These are phyloP conservation scores for Fusarium pseudoanthophilum DNA, from an alignment of 2,329 filamentous ascomycete species.

Conservation along the genomic window DNA sequence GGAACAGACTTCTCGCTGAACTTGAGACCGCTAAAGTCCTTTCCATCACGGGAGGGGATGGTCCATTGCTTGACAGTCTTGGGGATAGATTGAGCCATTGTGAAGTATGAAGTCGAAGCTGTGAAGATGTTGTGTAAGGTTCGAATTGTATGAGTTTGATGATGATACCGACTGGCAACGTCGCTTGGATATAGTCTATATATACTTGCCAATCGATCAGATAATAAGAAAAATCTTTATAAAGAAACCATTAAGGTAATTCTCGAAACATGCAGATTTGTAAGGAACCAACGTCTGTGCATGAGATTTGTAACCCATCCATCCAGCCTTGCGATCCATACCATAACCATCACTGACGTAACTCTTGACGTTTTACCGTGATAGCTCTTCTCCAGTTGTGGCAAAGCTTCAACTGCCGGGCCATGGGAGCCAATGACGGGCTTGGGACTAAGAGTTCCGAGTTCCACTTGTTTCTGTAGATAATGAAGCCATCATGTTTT, in stretches of 20 bases:
- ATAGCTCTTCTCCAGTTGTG: constrained; percentile 5
- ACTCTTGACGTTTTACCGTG: constrained; percentile 25
- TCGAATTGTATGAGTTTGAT: neutral
- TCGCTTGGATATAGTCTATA: constrained; percentile 6
- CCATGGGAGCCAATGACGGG: constrained; percentile 18
- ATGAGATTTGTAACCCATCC: constrained; percentile 31
- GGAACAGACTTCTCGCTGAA: constrained; percentile 67
- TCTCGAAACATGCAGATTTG: constrained; percentile 19
- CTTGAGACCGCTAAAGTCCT: constrained; percentile 67
- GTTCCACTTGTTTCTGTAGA: constrained; percentile 2
- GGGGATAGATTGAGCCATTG: constrained; percentile 45
- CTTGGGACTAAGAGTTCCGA: constrained; percentile 27
- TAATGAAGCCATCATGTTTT: constrained; percentile 16
- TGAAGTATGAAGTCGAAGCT: neutral
- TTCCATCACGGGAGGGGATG: constrained; percentile 54
- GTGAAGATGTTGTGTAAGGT: accelerated
- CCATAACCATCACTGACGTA: constrained; percentile 22
- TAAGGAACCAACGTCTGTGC: constrained; percentile 21
- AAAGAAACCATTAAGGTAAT: neutral
- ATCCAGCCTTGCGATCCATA: neutral
- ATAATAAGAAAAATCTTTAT: neutral
- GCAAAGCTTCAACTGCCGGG: constrained; percentile 19
- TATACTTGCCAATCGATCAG: neutral
- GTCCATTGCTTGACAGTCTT: constrained; percentile 67
- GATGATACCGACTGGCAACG: neutral